Evolutionary conservation across 805 yeast species (phyloP).

Genomic region (Blastobotrys attinorum): DNA sequence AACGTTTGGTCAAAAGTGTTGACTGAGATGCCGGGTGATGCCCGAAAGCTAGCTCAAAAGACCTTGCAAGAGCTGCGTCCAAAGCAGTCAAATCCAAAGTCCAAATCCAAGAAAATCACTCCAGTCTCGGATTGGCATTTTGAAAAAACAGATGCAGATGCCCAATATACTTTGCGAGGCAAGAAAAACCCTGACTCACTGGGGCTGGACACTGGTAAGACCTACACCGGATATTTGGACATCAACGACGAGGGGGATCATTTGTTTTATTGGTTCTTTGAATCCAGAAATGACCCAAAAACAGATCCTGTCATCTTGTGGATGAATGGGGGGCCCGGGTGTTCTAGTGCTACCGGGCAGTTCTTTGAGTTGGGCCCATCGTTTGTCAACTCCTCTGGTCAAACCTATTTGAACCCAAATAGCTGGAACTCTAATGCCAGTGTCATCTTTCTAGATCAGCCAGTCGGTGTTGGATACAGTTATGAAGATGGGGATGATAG

Average conservation of each 20-base stretch:
- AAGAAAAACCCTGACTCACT: constrained; percentile 56
- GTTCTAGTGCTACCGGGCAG: constrained; percentile 86
- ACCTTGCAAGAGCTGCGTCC: constrained; percentile 14
- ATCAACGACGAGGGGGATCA: constrained; percentile 59
- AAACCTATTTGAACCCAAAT: constrained; percentile 70
- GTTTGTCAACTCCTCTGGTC: constrained; percentile 54
- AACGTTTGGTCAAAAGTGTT: constrained; percentile 19
- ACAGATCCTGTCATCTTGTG: constrained; percentile 84
- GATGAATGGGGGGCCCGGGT: constrained; percentile 97
- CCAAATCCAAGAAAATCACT: not conserved
- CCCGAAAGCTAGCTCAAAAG: constrained; percentile 4
- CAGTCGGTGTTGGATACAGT: constrained; percentile 88
- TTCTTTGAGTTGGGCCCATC: constrained; percentile 89
- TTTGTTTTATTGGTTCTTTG: constrained; percentile 90
- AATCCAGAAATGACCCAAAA: constrained; percentile 78
- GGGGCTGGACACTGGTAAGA: constrained; percentile 65
- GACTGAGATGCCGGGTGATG: constrained; percentile 14
- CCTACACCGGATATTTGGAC: constrained; percentile 67
- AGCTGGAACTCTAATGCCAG: constrained; percentile 92
- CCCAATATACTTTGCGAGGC: constrained; percentile 51
- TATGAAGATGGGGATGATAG: constrained; percentile 62
- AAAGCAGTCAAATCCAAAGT: constrained; percentile 1
- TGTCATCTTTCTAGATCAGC: constrained; percentile 87
- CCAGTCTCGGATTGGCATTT: constrained; percentile 17
- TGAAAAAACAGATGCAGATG: constrained; percentile 38